Conservation (phyloP, 208 protist genomes). For the Leishmania amazonensis region DNA sequence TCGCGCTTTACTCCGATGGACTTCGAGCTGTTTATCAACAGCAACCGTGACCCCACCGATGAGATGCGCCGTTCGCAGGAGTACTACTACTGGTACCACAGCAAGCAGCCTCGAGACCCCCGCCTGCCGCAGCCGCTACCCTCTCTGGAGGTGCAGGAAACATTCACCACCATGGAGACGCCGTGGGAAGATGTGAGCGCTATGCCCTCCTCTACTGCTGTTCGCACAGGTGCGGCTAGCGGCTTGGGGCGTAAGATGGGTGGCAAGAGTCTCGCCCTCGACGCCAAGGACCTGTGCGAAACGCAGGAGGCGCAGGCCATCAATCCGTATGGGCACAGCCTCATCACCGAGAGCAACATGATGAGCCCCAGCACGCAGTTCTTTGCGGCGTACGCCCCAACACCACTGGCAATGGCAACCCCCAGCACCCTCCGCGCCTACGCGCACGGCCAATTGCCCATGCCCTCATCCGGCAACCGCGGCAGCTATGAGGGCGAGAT, state of each 20-base stretch:
- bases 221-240: slow-evolving; percentile 3
- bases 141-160: slow-evolving; percentile 62
- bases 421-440: slow-evolving; percentile 81
- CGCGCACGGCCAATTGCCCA: slow-evolving; percentile 64
- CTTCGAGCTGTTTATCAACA: slow-evolving; percentile 84
- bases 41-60: slow-evolving; percentile 69
- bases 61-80: slow-evolving; percentile 84
- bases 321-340: slow-evolving; percentile 78
- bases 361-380: slow-evolving; percentile 87
- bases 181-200: slow-evolving; percentile 57
- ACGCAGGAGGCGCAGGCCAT: slow-evolving; percentile 68
- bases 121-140: slow-evolving; percentile 74
- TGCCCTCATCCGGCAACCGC: slow-evolving; percentile 30
- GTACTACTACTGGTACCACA: slow-evolving; percentile 90
- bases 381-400: slow-evolving; percentile 85
- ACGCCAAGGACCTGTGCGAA: slow-evolving; percentile 74
- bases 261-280: slow-evolving; percentile 55
- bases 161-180: slow-evolving; percentile 59
- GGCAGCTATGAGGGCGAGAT: slow-evolving; percentile 21
- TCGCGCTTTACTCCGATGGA: slow-evolving; percentile 82
- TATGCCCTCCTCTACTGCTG: slow-evolving; percentile 9
- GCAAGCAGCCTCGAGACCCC: slow-evolving; percentile 64
- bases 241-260: slow-evolving; percentile 24
- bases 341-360: slow-evolving; percentile 55
- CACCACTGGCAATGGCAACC: slow-evolving; percentile 75